Evolutionary conservation across 2,329 filamentous ascomycete species (phyloP).

Genomic region (Aureobasidium sp.): DNA sequence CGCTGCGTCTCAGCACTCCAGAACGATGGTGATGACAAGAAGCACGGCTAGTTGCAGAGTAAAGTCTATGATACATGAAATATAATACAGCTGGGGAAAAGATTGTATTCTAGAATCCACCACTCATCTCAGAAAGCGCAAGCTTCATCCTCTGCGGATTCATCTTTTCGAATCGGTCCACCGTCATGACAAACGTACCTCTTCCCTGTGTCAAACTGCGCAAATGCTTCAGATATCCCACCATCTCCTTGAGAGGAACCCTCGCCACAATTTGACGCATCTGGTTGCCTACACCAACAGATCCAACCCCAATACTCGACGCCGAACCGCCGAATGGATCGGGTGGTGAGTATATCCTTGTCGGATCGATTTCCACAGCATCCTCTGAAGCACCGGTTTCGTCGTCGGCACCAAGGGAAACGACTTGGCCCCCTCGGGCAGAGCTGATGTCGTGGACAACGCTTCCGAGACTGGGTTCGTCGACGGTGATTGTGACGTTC

Average conservation of each 20-base stretch:
- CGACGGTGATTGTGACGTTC: conserved; percentile 78
- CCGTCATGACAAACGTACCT: conserved; percentile 67
- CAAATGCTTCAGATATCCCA: conserved; percentile 85
- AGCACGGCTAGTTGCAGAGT: background rate
- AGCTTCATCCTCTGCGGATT: conserved; percentile 52
- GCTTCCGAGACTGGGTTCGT: conserved; percentile 70
- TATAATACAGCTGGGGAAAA: background rate
- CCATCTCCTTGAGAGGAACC: conserved; percentile 93
- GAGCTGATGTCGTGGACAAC: conserved; percentile 78
- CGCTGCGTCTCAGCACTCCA: background rate
- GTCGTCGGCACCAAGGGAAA: conserved; percentile 58
- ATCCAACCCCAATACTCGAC: conserved; percentile 17
- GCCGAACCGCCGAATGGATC: conserved; percentile 62
- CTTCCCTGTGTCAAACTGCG: conserved; percentile 82
- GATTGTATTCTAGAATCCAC: conserved; percentile 16
- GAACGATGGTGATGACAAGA: background rate
- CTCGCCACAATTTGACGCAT: conserved; percentile 63
- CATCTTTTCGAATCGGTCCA: conserved; percentile 66
- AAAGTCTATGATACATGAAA: background rate
- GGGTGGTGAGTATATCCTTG: conserved; percentile 75
- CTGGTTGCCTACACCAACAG: conserved; percentile 27
- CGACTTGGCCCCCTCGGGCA: conserved; percentile 63
- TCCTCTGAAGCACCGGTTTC: conserved; percentile 9
- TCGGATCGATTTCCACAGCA: conserved; percentile 55
- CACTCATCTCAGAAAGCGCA: conserved; percentile 38